Evolutionary conservation across 805 yeast species (phyloP).

Genomic region (Nakazawaea populi): DNA sequence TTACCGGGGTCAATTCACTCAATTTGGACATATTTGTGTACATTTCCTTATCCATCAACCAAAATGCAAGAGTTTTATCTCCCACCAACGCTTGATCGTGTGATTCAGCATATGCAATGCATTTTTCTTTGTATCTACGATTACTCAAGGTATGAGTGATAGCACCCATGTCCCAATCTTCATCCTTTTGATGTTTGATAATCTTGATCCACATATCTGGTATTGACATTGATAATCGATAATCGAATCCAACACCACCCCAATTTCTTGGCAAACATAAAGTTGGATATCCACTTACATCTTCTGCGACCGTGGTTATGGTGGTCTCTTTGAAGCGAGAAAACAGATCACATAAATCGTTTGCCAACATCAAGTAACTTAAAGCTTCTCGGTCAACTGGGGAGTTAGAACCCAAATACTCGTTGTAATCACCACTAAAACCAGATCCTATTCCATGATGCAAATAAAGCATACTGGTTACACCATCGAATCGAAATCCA

Average conservation of each 20-base stretch:
- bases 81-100: slow-evolving; percentile 98
- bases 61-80: slow-evolving; percentile 91
- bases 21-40: slow-evolving; percentile 88
- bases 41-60: slow-evolving; percentile 99
- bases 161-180: slow-evolving; percentile 84
- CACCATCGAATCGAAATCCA: slow-evolving; percentile 96
- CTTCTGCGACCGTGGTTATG: slow-evolving; percentile 84
- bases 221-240: slow-evolving; percentile 91
- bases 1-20: slow-evolving; percentile 64
- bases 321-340: slow-evolving; percentile 27
- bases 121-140: slow-evolving; percentile 81
- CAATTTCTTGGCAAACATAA: slow-evolving; percentile 63
- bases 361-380: slow-evolving; percentile 86
- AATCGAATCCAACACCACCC: slow-evolving; percentile 94
- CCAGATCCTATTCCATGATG: slow-evolving; percentile 92
- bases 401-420: slow-evolving; percentile 70
- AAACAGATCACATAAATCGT: slow-evolving; percentile 58
- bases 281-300: slow-evolving; percentile 97
- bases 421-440: slow-evolving; percentile 89
- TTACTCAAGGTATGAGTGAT: slow-evolving; percentile 81
- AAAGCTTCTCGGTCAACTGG: slow-evolving; percentile 86
- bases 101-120: slow-evolving; percentile 89
- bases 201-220: slow-evolving; percentile 99
- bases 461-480: slow-evolving; percentile 83
- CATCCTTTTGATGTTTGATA: slow-evolving; percentile 77